Evolutionary conservation across 2,329 filamentous ascomycete species (phyloP), one percentile per base, ranked within the genome.

Genomic region (Sarocladiaceae sp.): DNA sequence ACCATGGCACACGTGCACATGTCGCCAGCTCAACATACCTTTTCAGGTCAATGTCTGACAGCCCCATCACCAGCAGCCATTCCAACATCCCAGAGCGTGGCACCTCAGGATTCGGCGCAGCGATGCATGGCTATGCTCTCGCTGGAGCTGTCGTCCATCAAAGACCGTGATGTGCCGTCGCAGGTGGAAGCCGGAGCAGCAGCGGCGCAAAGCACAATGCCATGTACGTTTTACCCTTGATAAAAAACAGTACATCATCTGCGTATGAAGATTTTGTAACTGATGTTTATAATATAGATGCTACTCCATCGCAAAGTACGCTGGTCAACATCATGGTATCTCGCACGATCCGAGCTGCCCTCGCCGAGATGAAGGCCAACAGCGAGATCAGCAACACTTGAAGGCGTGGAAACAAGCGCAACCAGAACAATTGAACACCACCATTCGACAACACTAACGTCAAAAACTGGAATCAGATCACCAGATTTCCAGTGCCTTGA

Each of bases 261-360:
- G n/a, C n/a, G n/a, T n/a, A n/a, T n/a, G n/a, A n/a, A n/a, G n/a
- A n/a, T n/a, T n/a, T n/a, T n/a, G n/a, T n/a, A n/a, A n/a, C n/a
- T n/a, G n/a, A 9, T 35, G 18, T 21, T 7, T 35, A 7, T 5
- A 21, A 35, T 6, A 6, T 20, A 42, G 40, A 43, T 43, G 40
- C 40, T 7, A 43, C 40, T 6, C 40, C 40, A 5, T 32, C 26
- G 11, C 40, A 43, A 16, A 33, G 26, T 18, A 33, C 40, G 18
- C 29, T 23, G 5, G 19, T 33, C 26, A 43, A 43, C n/a, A 54
- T 57, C 11, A 54, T 56, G 52, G 59, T 64, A 44, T 54, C 56
- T 26, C 55, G 51, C 31, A 62, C 60, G 7, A 50, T 47, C 29
- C 48, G 45, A 12, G 29, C 43, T 4, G 48, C 48, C 21, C 39